A percentile compares a stretch with the other conserved stretches of the same genome.
Conservation (phyloP, 108 stramenopile genomes). For the Conticribra guillardii region DNA sequence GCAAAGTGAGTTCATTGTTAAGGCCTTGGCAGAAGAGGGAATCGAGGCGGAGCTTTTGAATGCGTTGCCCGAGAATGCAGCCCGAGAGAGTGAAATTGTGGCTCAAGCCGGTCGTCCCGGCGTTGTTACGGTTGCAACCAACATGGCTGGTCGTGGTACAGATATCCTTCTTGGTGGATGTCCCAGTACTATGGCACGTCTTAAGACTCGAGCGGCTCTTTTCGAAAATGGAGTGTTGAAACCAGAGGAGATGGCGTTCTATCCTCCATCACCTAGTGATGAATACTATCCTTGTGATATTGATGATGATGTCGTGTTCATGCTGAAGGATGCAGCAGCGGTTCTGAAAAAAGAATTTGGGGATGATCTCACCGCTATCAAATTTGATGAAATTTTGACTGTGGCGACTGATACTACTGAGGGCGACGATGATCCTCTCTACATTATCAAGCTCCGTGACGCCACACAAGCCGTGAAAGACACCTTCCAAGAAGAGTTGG, state of each 20-base stretch:
- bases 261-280: constrained; percentile 77
- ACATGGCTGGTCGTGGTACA: constrained; percentile 97
- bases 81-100: constrained; percentile 92
- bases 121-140: constrained; percentile 96
- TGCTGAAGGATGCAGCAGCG: constrained; percentile 69
- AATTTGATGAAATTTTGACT: constrained; percentile 86
- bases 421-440: constrained; percentile 78
- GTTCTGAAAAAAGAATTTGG: constrained; percentile 70
- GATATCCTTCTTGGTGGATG: constrained; percentile 96
- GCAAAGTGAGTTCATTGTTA: constrained; percentile 85
- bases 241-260: constrained; percentile 54
- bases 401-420: constrained; percentile 92
- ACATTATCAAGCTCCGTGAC: constrained; percentile 79
- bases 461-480: constrained; percentile 80
- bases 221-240: constrained; percentile 71
- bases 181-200: constrained; percentile 86
- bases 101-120: constrained; percentile 95
- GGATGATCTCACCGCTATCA: constrained; percentile 65
- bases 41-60: constrained; percentile 89
- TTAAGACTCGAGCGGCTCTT: constrained; percentile 71
- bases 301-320: constrained; percentile 62
- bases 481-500: constrained; percentile 66
- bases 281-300: constrained; percentile 80
- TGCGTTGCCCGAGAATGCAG: constrained; percentile 92
- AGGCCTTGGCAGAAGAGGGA: constrained; percentile 77